Conservation (phyloP, 169 alveolate genomes). For the Eimeria nieschulzi region DNA sequence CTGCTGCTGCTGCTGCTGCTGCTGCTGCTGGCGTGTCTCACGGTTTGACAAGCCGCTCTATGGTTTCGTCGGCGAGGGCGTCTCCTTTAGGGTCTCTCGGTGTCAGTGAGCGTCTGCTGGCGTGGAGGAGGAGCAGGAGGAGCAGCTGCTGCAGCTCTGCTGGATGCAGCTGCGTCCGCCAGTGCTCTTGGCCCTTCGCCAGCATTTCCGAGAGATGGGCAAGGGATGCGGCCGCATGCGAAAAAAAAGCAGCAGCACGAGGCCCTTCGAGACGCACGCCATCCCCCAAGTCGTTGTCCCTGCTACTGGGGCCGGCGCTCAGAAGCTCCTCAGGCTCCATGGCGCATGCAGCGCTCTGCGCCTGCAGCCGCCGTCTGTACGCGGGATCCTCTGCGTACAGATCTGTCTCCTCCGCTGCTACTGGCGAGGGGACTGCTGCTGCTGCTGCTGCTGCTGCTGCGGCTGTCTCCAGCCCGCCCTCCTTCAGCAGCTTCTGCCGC, state of each 20-base stretch:
- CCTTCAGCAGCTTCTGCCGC: constrained; percentile 12
- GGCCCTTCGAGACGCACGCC: constrained; percentile 39
- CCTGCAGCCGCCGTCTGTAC: constrained; percentile 51
- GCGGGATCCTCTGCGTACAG: background rate
- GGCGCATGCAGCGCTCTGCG: background rate
- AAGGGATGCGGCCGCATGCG: constrained; percentile 35
- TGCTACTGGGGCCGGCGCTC: constrained; percentile 18
- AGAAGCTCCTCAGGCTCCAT: background rate
- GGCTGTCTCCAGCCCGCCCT: constrained; percentile 39
- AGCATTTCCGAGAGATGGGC: constrained; percentile 21
- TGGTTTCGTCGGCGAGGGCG: constrained; percentile 8
- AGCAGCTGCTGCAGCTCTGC: constrained; percentile 48
- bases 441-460: constrained; percentile 57
- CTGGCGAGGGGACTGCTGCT: background rate
- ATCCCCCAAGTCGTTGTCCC: constrained; percentile 25
- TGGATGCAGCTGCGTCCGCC: constrained; percentile 16
- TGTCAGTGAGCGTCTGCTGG: constrained; percentile 32
- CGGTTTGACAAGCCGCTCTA: background rate
- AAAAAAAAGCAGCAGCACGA: constrained; percentile 39
- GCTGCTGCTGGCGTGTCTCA: constrained; percentile 26
- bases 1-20: constrained; percentile 23
- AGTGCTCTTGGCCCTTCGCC: constrained; percentile 16
- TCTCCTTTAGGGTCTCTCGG: constrained; percentile 1
- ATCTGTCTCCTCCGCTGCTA: background rate
- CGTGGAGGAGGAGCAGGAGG: constrained; percentile 44